These are phyloP conservation scores for Nakaseomyces uthaithaninus DNA, from an alignment of 1,139 yeast species.

Conservation along the genomic window DNA sequence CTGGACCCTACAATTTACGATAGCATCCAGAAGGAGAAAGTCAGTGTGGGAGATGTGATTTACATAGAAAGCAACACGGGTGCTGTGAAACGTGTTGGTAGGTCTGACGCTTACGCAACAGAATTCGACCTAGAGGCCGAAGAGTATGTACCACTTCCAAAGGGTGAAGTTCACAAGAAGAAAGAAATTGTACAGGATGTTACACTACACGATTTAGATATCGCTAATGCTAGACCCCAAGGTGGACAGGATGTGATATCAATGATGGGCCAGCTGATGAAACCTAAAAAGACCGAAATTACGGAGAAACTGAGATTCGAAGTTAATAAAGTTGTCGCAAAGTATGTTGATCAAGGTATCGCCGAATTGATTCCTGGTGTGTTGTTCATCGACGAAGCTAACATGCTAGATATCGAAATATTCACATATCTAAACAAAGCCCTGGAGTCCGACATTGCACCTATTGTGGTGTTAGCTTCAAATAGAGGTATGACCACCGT, in stretches of 20 bases:
- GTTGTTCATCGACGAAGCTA: conserved; percentile 92
- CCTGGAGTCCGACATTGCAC: conserved; percentile 83
- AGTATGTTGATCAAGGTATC: conserved; percentile 94
- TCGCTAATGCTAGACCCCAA: conserved; percentile 95
- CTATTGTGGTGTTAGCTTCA: conserved; percentile 89
- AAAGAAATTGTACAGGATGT: conserved; percentile 97
- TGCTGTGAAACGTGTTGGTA: conserved; percentile 92
- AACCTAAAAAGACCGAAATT: conserved; percentile 96
- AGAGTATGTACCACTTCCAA: conserved; percentile 96
- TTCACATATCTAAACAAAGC: conserved; percentile 93
- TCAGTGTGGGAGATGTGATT: conserved; percentile 90
- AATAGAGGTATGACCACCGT: conserved; percentile 90
- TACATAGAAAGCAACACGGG: conserved; percentile 98
- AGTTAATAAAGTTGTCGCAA: conserved; percentile 91
- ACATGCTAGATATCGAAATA: conserved; percentile 94
- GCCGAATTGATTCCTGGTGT: conserved; percentile 99
- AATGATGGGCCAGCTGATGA: conserved; percentile 96
- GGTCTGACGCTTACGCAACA: conserved; percentile 97
- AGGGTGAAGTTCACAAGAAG: conserved; percentile 97
- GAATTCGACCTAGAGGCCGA: conserved; percentile 98
- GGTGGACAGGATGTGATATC: conserved; percentile 98
- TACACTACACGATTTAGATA: conserved; percentile 89
- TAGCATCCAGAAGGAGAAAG: conserved; percentile 90
- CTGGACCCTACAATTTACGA: conserved; percentile 95
- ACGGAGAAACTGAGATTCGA: conserved; percentile 91